phyloP scores from a whole-genome alignment of 768 basidiomycete genomes.

The Paxillus rubicundulus region DNA sequence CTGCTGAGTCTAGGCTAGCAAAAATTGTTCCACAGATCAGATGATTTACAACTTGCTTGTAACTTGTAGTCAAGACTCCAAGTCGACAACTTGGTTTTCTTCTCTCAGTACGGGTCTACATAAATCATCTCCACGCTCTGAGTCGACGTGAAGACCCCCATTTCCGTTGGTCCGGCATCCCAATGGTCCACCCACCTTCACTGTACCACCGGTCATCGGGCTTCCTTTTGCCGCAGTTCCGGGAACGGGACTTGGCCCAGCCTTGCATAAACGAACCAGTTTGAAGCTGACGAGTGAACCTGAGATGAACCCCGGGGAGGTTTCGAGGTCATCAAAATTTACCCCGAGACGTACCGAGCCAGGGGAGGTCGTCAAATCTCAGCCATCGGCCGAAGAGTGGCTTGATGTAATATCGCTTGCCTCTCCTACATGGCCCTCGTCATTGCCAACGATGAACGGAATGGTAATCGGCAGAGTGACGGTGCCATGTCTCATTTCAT shows the following conservation, averaged over 20 bases:
- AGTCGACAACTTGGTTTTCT: background rate
- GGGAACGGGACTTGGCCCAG: background rate
- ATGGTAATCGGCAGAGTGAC: background rate
- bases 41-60: too few relatives aligned
- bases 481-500: background rate
- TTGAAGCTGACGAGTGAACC: background rate
- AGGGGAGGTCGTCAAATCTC: background rate
- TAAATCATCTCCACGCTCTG: too few relatives aligned
- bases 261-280: background rate
- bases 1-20: too few relatives aligned
- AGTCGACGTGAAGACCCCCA: too few relatives aligned
- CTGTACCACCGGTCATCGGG: background rate
- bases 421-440: slow-evolving; percentile 7
- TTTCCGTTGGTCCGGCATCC: too few relatives aligned
- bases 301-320: background rate
- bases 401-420: background rate
- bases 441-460: background rate
- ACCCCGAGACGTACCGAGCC: slow-evolving; percentile 11
- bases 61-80: background rate
- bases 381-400: background rate
- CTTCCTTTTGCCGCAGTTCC: background rate
- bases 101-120: background rate
- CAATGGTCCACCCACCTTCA: too few relatives aligned
- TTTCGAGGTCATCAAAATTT: background rate
- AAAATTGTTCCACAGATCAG: too few relatives aligned